Conservation (phyloP, 2,329 filamentous ascomycete species). For the Penicillium sp. region DNA sequence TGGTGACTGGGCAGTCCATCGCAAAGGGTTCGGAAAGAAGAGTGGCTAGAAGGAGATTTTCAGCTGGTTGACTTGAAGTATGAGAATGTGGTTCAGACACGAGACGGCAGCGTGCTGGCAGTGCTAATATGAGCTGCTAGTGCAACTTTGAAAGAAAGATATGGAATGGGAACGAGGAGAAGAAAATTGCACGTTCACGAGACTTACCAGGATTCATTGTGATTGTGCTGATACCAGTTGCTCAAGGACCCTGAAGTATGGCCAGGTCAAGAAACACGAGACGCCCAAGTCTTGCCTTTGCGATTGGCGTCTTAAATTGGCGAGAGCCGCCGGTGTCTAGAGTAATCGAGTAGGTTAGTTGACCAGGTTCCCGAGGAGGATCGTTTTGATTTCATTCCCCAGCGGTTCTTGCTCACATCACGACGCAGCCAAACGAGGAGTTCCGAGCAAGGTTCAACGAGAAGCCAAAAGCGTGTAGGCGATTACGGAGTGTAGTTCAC, state of each 20-base stretch:
- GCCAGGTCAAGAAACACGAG: constrained; percentile 32
- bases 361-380: constrained; percentile 12
- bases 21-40: constrained; percentile 46
- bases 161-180: constrained; percentile 9
- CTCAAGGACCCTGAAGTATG: constrained; percentile 33
- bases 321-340: constrained; percentile 25
- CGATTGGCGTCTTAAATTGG: constrained; percentile 28
- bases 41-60: constrained; percentile 27
- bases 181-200: not conserved
- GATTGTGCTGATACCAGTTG: constrained; percentile 30
- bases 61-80: not conserved
- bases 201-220: constrained; percentile 36
- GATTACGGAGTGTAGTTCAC: not conserved
- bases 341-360: constrained; percentile 24
- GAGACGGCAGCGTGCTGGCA: not conserved
- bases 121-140: constrained; percentile 1
- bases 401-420: constrained; percentile 20
- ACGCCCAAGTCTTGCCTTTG: constrained; percentile 27
- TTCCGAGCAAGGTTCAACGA: not conserved
- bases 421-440: not conserved
- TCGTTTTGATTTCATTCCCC: not conserved
- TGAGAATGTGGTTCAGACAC: not conserved
- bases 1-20: constrained; percentile 47
- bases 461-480: not conserved
- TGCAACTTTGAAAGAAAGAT: constrained; percentile 13